Evolutionary conservation across 805 yeast species (phyloP).

Genomic region (Debaryomyces hansenii): DNA sequence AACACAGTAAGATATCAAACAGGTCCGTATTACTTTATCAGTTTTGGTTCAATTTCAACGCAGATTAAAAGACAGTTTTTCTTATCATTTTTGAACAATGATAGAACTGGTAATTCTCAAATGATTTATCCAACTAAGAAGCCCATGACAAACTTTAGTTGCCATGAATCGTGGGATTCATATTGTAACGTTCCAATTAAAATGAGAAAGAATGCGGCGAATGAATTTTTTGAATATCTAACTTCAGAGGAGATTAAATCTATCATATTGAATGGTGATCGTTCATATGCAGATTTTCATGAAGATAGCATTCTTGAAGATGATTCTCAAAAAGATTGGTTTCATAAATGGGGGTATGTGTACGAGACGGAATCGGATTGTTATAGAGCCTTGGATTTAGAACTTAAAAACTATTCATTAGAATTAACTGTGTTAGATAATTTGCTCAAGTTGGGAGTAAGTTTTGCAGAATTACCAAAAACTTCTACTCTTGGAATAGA

Average conservation of each 20-base stretch:
- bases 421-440: constrained; percentile 12
- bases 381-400: constrained; percentile 10
- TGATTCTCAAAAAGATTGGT: constrained; percentile 10
- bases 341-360: constrained; percentile 13
- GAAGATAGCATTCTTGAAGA: not conserved
- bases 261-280: constrained; percentile 8
- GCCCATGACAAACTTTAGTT: not conserved
- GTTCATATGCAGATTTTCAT: constrained; percentile 3
- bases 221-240: constrained; percentile 7
- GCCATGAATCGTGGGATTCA: not conserved
- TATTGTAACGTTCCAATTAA: not conserved
- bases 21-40: constrained; percentile 13
- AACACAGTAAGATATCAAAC: constrained; percentile 13
- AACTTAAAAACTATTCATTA: constrained; percentile 9
- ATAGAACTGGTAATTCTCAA: constrained; percentile 1
- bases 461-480: constrained; percentile 4
- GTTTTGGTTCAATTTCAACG: constrained; percentile 15
- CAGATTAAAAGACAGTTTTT: constrained; percentile 15
- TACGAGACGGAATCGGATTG: constrained; percentile 12
- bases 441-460: constrained; percentile 5
- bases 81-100: constrained; percentile 6
- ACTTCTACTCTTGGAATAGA: not conserved
- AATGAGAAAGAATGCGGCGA: constrained; percentile 3
- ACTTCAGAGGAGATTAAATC: constrained; percentile 10
- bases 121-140: not conserved